Conservation (phyloP, 2,329 filamentous ascomycete genomes). For the Neofusicoccum ribis region DNA sequence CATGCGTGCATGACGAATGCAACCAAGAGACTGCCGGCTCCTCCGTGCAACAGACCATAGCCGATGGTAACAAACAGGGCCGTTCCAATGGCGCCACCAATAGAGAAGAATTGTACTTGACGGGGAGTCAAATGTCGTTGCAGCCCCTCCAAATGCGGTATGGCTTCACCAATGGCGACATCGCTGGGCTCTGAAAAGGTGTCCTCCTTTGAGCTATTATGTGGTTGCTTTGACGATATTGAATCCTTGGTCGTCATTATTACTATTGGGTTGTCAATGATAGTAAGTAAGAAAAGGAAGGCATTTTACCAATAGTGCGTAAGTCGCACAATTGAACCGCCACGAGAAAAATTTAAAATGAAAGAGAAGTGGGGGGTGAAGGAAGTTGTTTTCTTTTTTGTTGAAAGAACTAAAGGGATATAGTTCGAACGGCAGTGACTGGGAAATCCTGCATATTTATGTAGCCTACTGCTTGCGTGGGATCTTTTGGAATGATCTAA, state of each 20-base stretch:
- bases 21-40: constrained; percentile 50
- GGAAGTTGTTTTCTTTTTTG: background rate
- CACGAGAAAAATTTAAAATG: background rate
- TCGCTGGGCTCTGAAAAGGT: background rate
- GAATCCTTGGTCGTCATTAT: background rate
- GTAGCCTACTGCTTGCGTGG: background rate
- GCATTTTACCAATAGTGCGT: background rate
- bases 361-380: background rate
- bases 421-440: background rate
- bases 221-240: background rate
- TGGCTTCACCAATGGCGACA: background rate
- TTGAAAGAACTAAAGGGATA: background rate
- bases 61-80: constrained; percentile 21
- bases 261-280: too few species aligned
- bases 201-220: background rate
- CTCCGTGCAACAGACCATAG: constrained; percentile 25
- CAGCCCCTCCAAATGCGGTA: background rate
- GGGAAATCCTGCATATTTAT: background rate
- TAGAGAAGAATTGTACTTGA: constrained; percentile 4
- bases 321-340: background rate
- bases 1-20: constrained; percentile 64
- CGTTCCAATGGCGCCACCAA: constrained; percentile 20
- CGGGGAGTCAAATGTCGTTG: background rate
- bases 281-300: too few species aligned
- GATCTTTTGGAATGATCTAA: background rate